Evolutionary conservation across 371 early-diverging fungal species (phyloP).

Genomic region (Mucor circinelloides): DNA sequence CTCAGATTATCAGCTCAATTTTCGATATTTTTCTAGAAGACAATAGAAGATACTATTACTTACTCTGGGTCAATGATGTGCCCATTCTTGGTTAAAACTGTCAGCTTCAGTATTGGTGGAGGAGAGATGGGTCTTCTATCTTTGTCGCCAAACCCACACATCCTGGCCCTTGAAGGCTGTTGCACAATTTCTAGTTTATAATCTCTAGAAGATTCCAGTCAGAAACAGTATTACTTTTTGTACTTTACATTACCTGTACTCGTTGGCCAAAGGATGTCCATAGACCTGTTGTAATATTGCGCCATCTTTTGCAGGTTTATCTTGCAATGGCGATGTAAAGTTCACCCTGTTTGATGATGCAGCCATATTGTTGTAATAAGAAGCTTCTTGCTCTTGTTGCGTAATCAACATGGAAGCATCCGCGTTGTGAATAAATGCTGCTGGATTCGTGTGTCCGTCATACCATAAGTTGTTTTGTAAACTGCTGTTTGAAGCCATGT

Average conservation of each 20-base stretch:
- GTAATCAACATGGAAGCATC: background rate
- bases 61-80: slow-evolving; percentile 42
- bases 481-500: slow-evolving; percentile 12
- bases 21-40: background rate
- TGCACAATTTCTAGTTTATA: slow-evolving; percentile 52
- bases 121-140: slow-evolving; percentile 64
- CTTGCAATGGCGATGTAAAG: background rate
- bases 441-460: background rate
- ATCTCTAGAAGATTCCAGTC: background rate
- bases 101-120: slow-evolving; percentile 57
- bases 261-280: background rate
- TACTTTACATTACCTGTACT: background rate
- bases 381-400: background rate
- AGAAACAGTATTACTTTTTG: background rate
- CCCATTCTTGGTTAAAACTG: slow-evolving; percentile 32
- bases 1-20: background rate
- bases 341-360: background rate
- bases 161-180: slow-evolving; percentile 79
- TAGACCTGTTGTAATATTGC: background rate
- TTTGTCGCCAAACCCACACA: slow-evolving; percentile 86
- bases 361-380: background rate
- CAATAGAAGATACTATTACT: background rate
- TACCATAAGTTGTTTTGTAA: background rate
- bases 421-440: background rate
- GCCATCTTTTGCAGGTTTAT: background rate